Evolutionary conservation across 306 rosid genomes (phyloP).

Genomic region (Sesbania bispinosa): DNA sequence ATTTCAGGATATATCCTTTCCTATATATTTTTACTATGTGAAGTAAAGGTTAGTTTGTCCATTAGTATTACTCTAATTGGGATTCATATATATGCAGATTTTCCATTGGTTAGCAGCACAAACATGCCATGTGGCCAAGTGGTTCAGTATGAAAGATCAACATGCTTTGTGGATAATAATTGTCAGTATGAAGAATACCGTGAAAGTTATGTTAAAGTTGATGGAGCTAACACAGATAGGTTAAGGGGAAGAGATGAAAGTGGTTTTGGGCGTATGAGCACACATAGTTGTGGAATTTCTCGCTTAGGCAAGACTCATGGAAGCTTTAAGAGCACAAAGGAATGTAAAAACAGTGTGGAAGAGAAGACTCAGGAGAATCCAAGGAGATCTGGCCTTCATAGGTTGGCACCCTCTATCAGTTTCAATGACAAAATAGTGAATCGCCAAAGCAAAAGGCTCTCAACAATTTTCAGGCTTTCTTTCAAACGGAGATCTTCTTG

Average conservation of each 20-base stretch:
- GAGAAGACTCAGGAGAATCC: slow-evolving; percentile 45
- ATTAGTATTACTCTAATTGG: background rate
- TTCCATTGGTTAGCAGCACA: slow-evolving; percentile 47
- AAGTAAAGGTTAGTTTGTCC: background rate
- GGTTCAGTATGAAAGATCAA: slow-evolving; percentile 74
- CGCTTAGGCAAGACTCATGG: slow-evolving; percentile 53
- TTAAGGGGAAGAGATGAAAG: slow-evolving; percentile 33
- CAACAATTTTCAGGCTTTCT: slow-evolving; percentile 73
- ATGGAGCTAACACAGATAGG: slow-evolving; percentile 52
- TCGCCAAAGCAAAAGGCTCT: slow-evolving; percentile 43
- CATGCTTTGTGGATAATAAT: slow-evolving; percentile 54
- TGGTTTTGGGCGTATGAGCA: slow-evolving; percentile 29
- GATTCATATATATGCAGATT: slow-evolving; percentile 49
- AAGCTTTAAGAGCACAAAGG: slow-evolving; percentile 65
- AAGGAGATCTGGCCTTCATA: slow-evolving; percentile 35
- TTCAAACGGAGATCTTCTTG: slow-evolving; percentile 76
- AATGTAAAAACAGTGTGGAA: slow-evolving; percentile 39
- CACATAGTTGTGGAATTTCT: slow-evolving; percentile 38
- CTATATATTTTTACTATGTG: background rate
- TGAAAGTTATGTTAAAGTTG: slow-evolving; percentile 63
- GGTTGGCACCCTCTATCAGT: slow-evolving; percentile 51
- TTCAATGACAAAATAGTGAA: slow-evolving; percentile 65
- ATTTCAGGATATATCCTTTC: background rate
- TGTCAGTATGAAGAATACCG: slow-evolving; percentile 69
- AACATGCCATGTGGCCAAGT: slow-evolving; percentile 64